Evolutionary conservation across 495 filamentous ascomycete species (phyloP).

Genomic region (Aspergillus bertholletiae): DNA sequence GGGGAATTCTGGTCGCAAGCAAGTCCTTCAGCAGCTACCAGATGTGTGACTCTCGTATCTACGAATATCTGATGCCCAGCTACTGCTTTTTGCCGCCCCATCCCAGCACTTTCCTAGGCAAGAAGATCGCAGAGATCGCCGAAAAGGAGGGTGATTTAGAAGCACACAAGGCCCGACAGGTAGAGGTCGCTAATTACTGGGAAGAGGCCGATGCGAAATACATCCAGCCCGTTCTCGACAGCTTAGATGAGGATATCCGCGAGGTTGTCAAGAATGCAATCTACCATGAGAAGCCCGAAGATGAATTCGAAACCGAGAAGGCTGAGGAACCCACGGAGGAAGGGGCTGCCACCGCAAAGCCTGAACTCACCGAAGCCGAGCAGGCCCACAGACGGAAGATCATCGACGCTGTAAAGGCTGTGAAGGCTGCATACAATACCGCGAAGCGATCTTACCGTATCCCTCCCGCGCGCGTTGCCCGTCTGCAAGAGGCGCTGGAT

Average conservation of each 20-base stretch:
- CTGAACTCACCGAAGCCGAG: slow-evolving; percentile 7
- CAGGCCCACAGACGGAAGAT: slow-evolving; percentile 35
- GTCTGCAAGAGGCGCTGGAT: slow-evolving; percentile 67
- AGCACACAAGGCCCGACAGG: slow-evolving; percentile 61
- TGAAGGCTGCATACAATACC: slow-evolving; percentile 72
- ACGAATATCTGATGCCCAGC: slow-evolving; percentile 93
- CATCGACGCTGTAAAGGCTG: slow-evolving; percentile 62
- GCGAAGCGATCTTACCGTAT: slow-evolving; percentile 83
- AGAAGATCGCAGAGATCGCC: slow-evolving; percentile 68
- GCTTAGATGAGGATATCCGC: slow-evolving; percentile 45
- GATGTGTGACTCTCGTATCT: slow-evolving; percentile 87
- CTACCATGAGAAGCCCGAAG: slow-evolving; percentile 22
- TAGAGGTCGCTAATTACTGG: slow-evolving; percentile 80
- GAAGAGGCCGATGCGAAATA: slow-evolving; percentile 68
- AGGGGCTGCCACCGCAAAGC: background rate
- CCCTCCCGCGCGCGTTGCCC: slow-evolving; percentile 61
- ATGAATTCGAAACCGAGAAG: slow-evolving; percentile 11
- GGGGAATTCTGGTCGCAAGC: slow-evolving; percentile 83
- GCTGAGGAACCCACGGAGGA: slow-evolving; percentile 5
- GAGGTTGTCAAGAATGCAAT: slow-evolving; percentile 38
- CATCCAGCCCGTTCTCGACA: slow-evolving; percentile 68
- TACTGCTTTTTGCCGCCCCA: slow-evolving; percentile 90
- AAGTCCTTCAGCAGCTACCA: slow-evolving; percentile 89
- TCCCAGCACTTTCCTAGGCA: slow-evolving; percentile 77
- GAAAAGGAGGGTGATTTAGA: slow-evolving; percentile 68